Base-by-base conservation (phyloP, 1,284 basidiomycete genomes). In the Puccinia hordei region DNA sequence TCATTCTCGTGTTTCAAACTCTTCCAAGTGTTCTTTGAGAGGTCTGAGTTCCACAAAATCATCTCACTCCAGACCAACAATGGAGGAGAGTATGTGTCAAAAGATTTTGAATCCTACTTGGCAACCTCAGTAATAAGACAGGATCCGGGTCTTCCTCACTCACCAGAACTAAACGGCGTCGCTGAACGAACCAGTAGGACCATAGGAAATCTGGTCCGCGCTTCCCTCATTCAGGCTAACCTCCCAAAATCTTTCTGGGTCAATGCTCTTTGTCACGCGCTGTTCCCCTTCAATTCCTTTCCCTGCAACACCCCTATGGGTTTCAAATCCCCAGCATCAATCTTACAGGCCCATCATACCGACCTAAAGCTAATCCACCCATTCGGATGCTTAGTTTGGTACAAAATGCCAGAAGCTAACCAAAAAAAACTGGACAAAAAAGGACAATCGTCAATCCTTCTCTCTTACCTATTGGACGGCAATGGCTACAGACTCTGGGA, bases 141-240 rank as follows among this genome's bases (percentile, higher is more conserved):
- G 30, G 82, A 85, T 59, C 82, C 85, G 19, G 86, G 85, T 19
- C 83, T 85, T 0, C 87, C 87, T 76, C 84, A 88, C 78, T 84
- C 86, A 0, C 86, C 86, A 2, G 81, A 84, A 71, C 22, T 83
- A 80, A 87, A 86, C 82, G 81, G 87, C 82, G 82, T 84, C 51
- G 83, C 85, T 0, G 83, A 85, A 82, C 72, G 85, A 72, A 12
- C 81, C 24, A 82, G 85, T 81, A 75, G 85, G 0, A 87, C 85
- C 0, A 83, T 84, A 19, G 63, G 84, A 0, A 83, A 85, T 27
- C 81, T 80, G 30, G 81, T 82, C 10, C 73, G 84, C 0, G 83
- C 84, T 0, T 82, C 87, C 81, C 82, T 87, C 0, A 57, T 83
- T 8, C 80, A 82, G 19, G 38, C 85, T 0, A 77, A 82, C 10